Percentiles rank a stretch among this genome's conserved stretches.
These are phyloP conservation scores for Fraxinus dipetala DNA, from an alignment of 305 asterid species.

Conservation along the genomic window DNA sequence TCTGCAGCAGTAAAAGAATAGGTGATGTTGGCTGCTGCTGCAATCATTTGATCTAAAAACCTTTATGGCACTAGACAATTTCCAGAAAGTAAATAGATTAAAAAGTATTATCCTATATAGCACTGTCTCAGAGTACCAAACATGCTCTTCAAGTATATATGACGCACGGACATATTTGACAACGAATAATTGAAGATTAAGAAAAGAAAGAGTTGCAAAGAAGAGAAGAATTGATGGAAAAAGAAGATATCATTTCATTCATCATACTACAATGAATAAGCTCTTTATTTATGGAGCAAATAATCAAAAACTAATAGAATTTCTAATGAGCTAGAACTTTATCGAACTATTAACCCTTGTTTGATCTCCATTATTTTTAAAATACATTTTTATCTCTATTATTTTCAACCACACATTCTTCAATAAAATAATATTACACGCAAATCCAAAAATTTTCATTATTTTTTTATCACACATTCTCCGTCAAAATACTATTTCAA, in stretches of 20 bases:
- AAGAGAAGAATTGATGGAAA: not conserved
- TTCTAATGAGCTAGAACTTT: not conserved
- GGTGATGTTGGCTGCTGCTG: not conserved
- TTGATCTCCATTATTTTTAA: no score
- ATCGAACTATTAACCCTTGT: no score
- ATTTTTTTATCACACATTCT: no score
- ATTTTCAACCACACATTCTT: no score
- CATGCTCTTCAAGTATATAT: not conserved
- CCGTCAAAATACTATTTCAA: no score
- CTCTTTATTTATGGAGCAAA: not conserved
- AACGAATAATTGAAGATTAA: not conserved
- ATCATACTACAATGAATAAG: not conserved
- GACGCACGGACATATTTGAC: not conserved
- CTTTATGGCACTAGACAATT: not conserved
- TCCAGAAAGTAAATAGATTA: not conserved
- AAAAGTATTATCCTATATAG: not conserved
- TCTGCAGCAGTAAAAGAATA: not conserved
- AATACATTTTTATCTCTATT: no score
- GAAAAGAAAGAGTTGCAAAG: not conserved
- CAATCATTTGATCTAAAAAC: not conserved
- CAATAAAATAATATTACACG: no score
- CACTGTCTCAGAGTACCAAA: not conserved
- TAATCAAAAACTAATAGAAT: not conserved
- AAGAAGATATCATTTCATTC: not conserved
- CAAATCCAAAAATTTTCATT: no score